Base-by-base conservation (phyloP, 345 rosid genomes). In the Syzygium aromaticum region DNA sequence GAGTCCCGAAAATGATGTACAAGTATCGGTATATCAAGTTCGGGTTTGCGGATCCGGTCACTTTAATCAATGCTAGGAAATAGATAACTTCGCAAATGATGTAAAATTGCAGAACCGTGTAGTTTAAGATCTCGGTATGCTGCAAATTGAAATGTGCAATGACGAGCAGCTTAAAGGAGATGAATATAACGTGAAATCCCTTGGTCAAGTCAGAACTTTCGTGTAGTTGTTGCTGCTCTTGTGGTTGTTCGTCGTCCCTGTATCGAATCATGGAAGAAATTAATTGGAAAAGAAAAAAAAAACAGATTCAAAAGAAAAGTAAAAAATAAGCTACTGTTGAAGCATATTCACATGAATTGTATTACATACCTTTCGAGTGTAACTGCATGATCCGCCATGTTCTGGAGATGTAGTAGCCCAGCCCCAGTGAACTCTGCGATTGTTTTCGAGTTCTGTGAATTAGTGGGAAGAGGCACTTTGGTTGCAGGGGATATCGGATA, bases 61-160 rank as follows among this genome's bases (percentile, higher is more conserved):
- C 77, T 63, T 7, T 8, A 6, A 28, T 63, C 1, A 7, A 0
- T 3, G 77, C 5, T 28, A 15, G 2, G 22, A 64, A 1, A 64
- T 64, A 64, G 5, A 64, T 28, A 1, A 15, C 40, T 28, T 28
- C 40, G 1, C 40, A 64, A 0, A 64, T 28, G 11, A 64, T 3
- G 22, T 64, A 64, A 0, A 30, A 30, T 0, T 30, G 6, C 3
- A 30, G 0, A 28, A 16, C 0, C 0, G 0, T 9, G 0, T 15
- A 6, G 23, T 5, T 30, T 5, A 3, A 4, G 0, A 1, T 0
- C 1, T 8, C 0, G 3, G 1, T 64, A 51, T 51, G 11, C 7
- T 43, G 46, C 46, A 7, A 1, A 22, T 7, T 7, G 27, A 54
- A 22, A 54, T 3, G 3, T 1, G 4, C 10, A 22, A 54, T 54